Evolutionary conservation across 495 filamentous ascomycete species (phyloP).

Genomic region (Sabuloglossum arenarium): DNA sequence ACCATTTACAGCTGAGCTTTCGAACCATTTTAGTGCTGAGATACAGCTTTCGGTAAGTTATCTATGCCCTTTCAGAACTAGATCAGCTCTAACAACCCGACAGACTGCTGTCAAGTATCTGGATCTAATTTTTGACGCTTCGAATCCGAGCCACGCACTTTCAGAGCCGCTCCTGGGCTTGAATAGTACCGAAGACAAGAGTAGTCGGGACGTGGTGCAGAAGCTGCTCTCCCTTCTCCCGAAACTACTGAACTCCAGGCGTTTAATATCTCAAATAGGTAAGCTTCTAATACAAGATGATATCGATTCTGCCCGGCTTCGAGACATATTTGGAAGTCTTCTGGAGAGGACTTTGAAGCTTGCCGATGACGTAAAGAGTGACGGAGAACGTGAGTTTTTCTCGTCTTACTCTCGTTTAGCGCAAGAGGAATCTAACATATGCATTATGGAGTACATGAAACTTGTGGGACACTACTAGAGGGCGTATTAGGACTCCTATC

Average conservation of each 20-base stretch:
- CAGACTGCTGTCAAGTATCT: constrained; percentile 50
- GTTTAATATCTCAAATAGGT: constrained; percentile 18
- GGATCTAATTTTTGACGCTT: constrained; percentile 45
- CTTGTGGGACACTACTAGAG: constrained; percentile 47
- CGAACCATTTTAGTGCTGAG: constrained; percentile 34
- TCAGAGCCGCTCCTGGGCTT: constrained; percentile 47
- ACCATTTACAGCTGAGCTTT: constrained; percentile 31
- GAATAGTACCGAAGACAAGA: constrained; percentile 30
- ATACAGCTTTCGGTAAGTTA: constrained; percentile 34
- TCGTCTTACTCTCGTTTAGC: neutral
- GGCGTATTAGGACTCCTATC: constrained; percentile 60
- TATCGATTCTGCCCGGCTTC: constrained; percentile 32
- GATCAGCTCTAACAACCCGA: constrained; percentile 4
- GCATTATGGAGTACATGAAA: constrained; percentile 25
- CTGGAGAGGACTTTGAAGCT: constrained; percentile 46
- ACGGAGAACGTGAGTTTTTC: constrained; percentile 21
- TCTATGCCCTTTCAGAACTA: neutral
- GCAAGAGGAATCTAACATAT: neutral
- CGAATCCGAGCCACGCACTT: constrained; percentile 46
- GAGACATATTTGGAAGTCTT: constrained; percentile 44
- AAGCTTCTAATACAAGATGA: neutral
- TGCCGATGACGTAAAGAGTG: constrained; percentile 34
- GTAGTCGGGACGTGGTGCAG: neutral
- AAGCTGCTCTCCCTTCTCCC: constrained; percentile 22
- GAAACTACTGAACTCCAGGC: constrained; percentile 26